Evolutionary conservation across 495 filamentous ascomycete species (phyloP).

Genomic region (Cladorrhinum samala): DNA sequence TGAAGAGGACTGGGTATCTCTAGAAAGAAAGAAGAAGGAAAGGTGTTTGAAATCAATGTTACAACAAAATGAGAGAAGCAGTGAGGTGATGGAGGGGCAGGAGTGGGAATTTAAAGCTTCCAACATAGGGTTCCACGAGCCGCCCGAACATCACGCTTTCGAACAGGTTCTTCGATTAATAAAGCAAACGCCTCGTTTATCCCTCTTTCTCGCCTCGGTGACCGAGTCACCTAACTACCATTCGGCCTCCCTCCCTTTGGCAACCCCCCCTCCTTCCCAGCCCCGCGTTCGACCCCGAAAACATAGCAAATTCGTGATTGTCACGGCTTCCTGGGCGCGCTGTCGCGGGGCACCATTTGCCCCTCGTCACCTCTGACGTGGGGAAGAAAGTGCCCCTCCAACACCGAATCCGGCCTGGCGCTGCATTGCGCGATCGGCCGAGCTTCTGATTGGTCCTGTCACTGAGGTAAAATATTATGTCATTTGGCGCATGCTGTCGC

Average conservation of each 20-base stretch:
- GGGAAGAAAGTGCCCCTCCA: conserved; percentile 27
- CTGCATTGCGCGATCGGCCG: conserved; percentile 30
- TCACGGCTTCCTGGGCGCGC: not conserved
- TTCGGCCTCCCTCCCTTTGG: too few species aligned
- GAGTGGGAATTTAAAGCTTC: not conserved
- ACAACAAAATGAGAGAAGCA: conserved; percentile 1
- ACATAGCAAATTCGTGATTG: conserved; percentile 4
- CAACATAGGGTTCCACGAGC: not conserved
- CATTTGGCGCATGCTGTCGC: conserved; percentile 26
- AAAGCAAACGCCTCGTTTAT: conserved; percentile 2
- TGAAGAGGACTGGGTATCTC: conserved; percentile 10
- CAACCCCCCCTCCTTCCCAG: too few species aligned
- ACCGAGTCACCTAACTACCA: not conserved
- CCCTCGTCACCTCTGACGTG: conserved; percentile 28
- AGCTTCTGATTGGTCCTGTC: conserved; percentile 20
- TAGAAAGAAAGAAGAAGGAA: conserved; percentile 1
- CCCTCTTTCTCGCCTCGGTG: not conserved
- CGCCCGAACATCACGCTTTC: not conserved
- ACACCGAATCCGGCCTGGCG: conserved; percentile 24
- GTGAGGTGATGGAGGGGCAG: conserved; percentile 7
- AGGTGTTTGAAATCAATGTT: not conserved
- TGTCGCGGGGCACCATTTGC: conserved; percentile 22
- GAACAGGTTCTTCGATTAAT: conserved; percentile 1
- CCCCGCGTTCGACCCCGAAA: conserved; percentile 2
- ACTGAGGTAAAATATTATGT: conserved; percentile 22